Evolutionary conservation across 306 rosid species (phyloP).

Genomic region (Arachis stenosperma): DNA sequence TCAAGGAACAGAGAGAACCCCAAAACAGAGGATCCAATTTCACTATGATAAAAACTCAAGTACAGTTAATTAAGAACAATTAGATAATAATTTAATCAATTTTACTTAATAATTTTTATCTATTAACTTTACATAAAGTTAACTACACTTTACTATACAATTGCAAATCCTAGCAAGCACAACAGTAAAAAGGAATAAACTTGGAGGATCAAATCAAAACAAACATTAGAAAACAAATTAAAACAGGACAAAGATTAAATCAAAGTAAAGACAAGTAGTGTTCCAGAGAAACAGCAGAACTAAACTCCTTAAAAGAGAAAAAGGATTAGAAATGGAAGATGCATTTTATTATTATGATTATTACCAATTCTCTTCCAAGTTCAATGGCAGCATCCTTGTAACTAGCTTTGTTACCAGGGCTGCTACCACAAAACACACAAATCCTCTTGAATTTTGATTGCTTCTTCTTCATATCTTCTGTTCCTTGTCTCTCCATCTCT

Average conservation of each 20-base stretch:
- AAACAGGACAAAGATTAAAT: neutral
- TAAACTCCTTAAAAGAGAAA: neutral
- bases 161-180: slow-evolving; percentile 1
- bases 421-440: slow-evolving; percentile 97
- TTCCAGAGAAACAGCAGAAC: neutral
- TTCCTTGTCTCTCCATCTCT: slow-evolving; percentile 49
- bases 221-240: slow-evolving; percentile 1
- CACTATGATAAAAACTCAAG: neutral
- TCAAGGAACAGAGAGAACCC: slow-evolving; percentile 2
- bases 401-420: slow-evolving; percentile 81
- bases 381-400: slow-evolving; percentile 94
- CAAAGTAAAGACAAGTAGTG: neutral
- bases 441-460: slow-evolving; percentile 84
- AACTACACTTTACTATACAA: neutral
- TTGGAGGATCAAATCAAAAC: neutral
- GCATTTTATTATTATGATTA: slow-evolving; percentile 13
- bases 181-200: slow-evolving; percentile 9
- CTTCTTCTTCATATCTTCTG: slow-evolving; percentile 26
- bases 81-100: no score
- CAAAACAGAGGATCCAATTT: neutral
- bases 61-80: no score
- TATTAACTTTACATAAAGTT: no score
- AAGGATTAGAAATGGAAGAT: neutral
- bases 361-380: slow-evolving; percentile 87
- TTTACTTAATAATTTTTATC: no score